Evolutionary conservation across 257 asterid genomes (phyloP), one percentile per base, ranked within the genome.

Genomic region (Solanum neorickii): DNA sequence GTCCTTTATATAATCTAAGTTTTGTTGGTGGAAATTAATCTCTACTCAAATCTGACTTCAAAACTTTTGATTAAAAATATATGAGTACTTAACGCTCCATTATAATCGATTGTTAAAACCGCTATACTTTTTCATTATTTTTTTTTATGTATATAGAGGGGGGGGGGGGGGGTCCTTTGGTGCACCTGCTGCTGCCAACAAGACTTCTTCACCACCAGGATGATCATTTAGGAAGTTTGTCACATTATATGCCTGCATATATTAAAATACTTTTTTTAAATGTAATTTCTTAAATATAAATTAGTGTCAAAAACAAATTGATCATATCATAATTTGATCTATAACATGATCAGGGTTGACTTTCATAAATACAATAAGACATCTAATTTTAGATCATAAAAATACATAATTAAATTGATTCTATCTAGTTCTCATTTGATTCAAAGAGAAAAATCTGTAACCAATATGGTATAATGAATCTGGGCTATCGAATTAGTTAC

Each of bases 171-270:
- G 14, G 14, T 0, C 8, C 68, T 59, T 21, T 13, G 29, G 14
- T 60, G 69, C 12, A 93, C 98, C 97, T 91, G 95, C 95, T 69
- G 92, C 92, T 74, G 66, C 93, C 46, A 94, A 69, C 83, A 93
- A 82, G 75, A 95, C 95, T 29, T 93, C 94, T 7, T 90, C 96
- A 68, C 98, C 98, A 42, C 98, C 98, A 1, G 98, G 98, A 90
- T 95, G 98, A 69, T 95, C 98, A 60, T 74, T 88, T 69, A 94
- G 92, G 91, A 92, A 94, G 88, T 82, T 92, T 7, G 98, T 92
- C 31, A 95, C 95, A 85, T 95, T 73, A 75, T 93, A 93, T 65
- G 89, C 96, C 98, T 92, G 90, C 21, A 85, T 84, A 8, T 39
- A 25, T 5, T 15, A 42, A n/a, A 75, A 7, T 5, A 25, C 62